Evolutionary conservation across 2,329 filamentous ascomycete genomes (phyloP).

Genomic region (Fusarium paranaense): DNA sequence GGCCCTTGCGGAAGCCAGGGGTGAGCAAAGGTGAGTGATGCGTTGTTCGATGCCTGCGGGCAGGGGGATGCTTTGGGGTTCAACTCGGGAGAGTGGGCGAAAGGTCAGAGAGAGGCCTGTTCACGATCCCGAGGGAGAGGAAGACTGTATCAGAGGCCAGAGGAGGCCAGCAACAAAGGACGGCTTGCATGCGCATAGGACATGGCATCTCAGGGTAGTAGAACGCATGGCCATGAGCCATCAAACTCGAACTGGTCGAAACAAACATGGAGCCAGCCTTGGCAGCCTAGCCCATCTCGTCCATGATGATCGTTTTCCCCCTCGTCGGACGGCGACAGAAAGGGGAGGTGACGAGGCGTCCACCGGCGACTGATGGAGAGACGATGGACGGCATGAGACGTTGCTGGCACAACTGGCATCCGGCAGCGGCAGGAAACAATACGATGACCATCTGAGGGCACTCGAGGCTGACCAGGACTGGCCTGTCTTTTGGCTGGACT

Average conservation of each 20-base stretch:
- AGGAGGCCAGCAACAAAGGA: slow-evolving; percentile 21
- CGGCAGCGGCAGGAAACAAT: slow-evolving; percentile 31
- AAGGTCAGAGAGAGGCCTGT: slow-evolving; percentile 45
- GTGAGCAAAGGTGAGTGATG: slow-evolving; percentile 26
- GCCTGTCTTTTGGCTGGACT: slow-evolving; percentile 28
- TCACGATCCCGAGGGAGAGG: slow-evolving; percentile 42
- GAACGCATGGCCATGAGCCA: slow-evolving; percentile 13
- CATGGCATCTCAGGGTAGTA: slow-evolving; percentile 17
- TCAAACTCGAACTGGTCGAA: slow-evolving; percentile 21
- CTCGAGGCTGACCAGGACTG: slow-evolving; percentile 39
- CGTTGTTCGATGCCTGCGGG: slow-evolving; percentile 34
- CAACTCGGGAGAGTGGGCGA: slow-evolving; percentile 33
- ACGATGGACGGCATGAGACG: slow-evolving; percentile 29
- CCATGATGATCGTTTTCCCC: slow-evolving; percentile 25
- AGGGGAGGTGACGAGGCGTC: slow-evolving; percentile 39
- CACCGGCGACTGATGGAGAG: slow-evolving; percentile 35
- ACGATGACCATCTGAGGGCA: slow-evolving; percentile 38
- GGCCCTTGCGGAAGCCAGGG: slow-evolving; percentile 23
- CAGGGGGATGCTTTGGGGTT: slow-evolving; percentile 30
- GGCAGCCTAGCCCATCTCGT: slow-evolving; percentile 17
- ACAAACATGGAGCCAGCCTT: slow-evolving; percentile 27
- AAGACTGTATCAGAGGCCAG: slow-evolving; percentile 33
- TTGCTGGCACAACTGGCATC: slow-evolving; percentile 22
- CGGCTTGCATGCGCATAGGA: slow-evolving; percentile 29
- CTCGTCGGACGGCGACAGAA: slow-evolving; percentile 14